A percentile compares a stretch with the other conserved stretches of the same genome.
Conservation (phyloP, 1,284 basidiomycete species). For the Cryptococcus floricola region DNA sequence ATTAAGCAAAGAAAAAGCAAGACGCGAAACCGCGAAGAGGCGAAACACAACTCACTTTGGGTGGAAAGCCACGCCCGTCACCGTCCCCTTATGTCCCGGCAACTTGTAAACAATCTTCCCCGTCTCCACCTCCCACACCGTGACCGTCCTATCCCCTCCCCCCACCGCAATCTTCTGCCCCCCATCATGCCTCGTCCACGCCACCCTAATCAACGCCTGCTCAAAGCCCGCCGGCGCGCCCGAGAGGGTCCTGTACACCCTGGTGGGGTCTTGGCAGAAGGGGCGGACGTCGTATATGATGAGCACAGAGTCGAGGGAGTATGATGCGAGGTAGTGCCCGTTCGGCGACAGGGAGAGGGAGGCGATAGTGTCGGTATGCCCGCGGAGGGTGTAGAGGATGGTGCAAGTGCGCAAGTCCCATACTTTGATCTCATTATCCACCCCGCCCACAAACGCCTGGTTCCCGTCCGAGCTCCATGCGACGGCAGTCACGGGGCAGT, state of each 20-base stretch:
- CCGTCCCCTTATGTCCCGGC: slow-evolving; percentile 89
- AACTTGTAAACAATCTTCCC: slow-evolving; percentile 82
- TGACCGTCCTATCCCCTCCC: slow-evolving; percentile 59
- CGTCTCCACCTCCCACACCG: slow-evolving; percentile 88
- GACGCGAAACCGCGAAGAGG: neutral
- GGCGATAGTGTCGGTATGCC: slow-evolving; percentile 78
- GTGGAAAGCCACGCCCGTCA: slow-evolving; percentile 84
- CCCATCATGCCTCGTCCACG: slow-evolving; percentile 58
- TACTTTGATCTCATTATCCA: slow-evolving; percentile 92
- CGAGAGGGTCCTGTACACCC: slow-evolving; percentile 71
- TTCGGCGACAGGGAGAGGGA: slow-evolving; percentile 84
- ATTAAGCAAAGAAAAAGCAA: too few relatives aligned
- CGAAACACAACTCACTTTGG: slow-evolving; percentile 30
- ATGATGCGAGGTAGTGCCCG: slow-evolving; percentile 77
- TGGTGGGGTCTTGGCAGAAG: slow-evolving; percentile 74
- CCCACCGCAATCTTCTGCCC: slow-evolving; percentile 50
- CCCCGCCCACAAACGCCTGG: slow-evolving; percentile 76
- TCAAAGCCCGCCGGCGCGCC: slow-evolving; percentile 90
- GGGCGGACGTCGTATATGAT: slow-evolving; percentile 86
- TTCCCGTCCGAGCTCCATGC: slow-evolving; percentile 86
- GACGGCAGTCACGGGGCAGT: slow-evolving; percentile 79
- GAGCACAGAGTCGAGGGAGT: slow-evolving; percentile 78
- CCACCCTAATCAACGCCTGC: slow-evolving; percentile 68
- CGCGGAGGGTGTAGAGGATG: slow-evolving; percentile 68
- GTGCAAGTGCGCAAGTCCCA: slow-evolving; percentile 79